phyloP scores from a whole-genome alignment of 495 filamentous ascomycete genomes.

The Hyphodiscus hymeniophilus region DNA sequence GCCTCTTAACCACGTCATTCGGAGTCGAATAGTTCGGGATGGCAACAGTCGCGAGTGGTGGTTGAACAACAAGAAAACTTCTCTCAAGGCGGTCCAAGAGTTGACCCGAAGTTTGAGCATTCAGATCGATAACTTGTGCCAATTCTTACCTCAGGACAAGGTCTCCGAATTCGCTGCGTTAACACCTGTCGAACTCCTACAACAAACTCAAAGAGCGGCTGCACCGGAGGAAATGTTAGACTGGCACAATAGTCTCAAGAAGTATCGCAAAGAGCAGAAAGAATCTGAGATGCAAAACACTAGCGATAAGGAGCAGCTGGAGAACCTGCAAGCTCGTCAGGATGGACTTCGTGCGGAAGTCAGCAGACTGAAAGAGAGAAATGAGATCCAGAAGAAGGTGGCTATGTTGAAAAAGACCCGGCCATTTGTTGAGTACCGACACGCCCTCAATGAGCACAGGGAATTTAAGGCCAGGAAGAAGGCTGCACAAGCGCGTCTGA shows the following conservation, averaged over 20 bases:
- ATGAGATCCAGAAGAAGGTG: conserved; percentile 56
- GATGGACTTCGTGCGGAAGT: conserved; percentile 74
- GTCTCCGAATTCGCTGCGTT: conserved; percentile 90
- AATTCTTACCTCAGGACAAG: conserved; percentile 94
- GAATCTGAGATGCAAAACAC: conserved; percentile 49
- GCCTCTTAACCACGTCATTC: conserved; percentile 60
- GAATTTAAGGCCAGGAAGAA: conserved; percentile 37
- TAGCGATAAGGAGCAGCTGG: conserved; percentile 50
- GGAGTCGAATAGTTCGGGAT: conserved; percentile 67
- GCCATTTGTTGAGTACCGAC: conserved; percentile 56
- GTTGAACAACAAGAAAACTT: conserved; percentile 52
- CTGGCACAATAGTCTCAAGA: conserved; percentile 71
- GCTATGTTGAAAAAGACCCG: conserved; percentile 55
- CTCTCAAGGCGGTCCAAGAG: conserved; percentile 50
- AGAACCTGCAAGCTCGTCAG: conserved; percentile 63
- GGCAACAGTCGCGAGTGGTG: conserved; percentile 70
- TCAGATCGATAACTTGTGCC: conserved; percentile 95
- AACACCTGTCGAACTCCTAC: conserved; percentile 74
- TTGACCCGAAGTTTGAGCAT: conserved; percentile 67
- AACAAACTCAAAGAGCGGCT: conserved; percentile 79
- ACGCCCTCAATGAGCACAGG: conserved; percentile 25
- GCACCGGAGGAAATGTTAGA: conserved; percentile 70
- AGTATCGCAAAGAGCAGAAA: conserved; percentile 60
- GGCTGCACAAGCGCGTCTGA: conserved; percentile 42
- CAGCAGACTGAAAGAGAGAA: conserved; percentile 68